A percentile compares a stretch with the other conserved stretches of the same genome.
These are phyloP conservation scores for Dothiorella sarmentorum DNA, from an alignment of 2,329 filamentous ascomycete genomes.

Conservation along the genomic window DNA sequence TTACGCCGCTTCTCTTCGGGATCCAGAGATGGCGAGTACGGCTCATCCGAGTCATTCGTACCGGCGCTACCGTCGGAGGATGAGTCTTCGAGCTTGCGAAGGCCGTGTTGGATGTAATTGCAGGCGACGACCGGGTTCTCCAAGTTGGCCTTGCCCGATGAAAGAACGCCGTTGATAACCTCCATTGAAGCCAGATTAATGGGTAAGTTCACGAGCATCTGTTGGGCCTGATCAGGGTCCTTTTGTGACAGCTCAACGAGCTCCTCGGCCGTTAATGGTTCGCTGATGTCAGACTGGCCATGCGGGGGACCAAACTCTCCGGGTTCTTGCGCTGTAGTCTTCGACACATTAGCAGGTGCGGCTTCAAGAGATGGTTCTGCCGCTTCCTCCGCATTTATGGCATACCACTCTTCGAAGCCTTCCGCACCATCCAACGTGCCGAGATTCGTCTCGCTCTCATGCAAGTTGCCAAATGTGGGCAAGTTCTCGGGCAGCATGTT, in stretches of 20 bases:
- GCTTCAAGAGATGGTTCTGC: background rate
- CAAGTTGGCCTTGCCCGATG: constrained; percentile 26
- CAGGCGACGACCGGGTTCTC: constrained; percentile 30
- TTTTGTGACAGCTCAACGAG: background rate
- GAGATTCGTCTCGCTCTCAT: background rate
- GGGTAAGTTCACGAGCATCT: constrained; percentile 35
- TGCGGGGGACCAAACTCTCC: too few species aligned
- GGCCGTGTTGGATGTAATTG: constrained; percentile 38
- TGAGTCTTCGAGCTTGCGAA: constrained; percentile 32
- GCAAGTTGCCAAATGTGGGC: background rate
- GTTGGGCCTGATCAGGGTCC: constrained; percentile 20
- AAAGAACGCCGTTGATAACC: constrained; percentile 37
- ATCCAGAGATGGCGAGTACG: constrained; percentile 24
- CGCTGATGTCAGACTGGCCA: background rate
- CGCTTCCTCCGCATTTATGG: background rate
- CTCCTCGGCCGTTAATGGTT: background rate
- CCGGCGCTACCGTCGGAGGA: constrained; percentile 14
- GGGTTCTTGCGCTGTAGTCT: background rate
- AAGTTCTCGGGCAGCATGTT: background rate
- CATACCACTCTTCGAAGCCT: background rate
- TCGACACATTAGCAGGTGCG: background rate
- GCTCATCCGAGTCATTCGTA: constrained; percentile 15
- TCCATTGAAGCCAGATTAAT: constrained; percentile 37
- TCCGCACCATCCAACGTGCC: too few species aligned
- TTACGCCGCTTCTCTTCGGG: constrained; percentile 36